phyloP scores from a whole-genome alignment of 1,284 basidiomycete genomes.

The Clitocybe nebularis region DNA sequence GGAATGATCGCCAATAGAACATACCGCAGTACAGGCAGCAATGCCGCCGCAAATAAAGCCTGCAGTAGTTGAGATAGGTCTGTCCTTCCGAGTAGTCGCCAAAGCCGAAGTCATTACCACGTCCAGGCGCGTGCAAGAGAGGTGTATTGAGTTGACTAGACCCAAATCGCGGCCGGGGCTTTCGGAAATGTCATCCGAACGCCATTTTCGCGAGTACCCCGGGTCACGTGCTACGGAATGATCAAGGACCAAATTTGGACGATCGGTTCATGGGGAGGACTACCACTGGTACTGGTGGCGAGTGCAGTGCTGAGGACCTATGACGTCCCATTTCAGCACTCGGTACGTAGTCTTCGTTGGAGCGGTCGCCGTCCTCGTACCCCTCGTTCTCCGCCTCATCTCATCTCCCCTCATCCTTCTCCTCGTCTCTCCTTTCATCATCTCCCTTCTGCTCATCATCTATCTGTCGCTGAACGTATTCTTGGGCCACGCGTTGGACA shows the following conservation, averaged over 20 bases:
- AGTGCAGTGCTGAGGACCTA: conserved; percentile 11
- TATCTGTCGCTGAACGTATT: conserved; percentile 53
- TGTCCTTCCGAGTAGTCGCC: conserved; percentile 18
- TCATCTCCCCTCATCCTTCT: conserved; percentile 65
- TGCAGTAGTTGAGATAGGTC: conserved; percentile 59
- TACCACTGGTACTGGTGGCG: neutral
- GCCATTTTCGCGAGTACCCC: too few relatives aligned
- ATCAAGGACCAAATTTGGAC: too few relatives aligned
- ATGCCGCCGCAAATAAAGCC: conserved; percentile 84
- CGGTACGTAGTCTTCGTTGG: conserved; percentile 50
- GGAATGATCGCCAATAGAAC: conserved; percentile 18
- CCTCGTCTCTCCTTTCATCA: conserved; percentile 56
- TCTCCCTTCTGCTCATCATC: conserved; percentile 43
- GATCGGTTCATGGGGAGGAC: too few relatives aligned
- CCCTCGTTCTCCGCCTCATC: conserved; percentile 47
- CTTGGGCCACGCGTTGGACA: conserved; percentile 55
- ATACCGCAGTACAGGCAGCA: conserved; percentile 84
- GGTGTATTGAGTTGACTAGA: neutral
- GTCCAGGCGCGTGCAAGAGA: conserved; percentile 2
- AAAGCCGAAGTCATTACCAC: conserved; percentile 16
- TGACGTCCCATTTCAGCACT: conserved; percentile 35
- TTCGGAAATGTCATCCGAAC: too few relatives aligned
- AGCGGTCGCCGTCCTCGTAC: conserved; percentile 49
- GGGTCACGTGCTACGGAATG: too few relatives aligned
- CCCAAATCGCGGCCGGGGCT: too few relatives aligned